Conservation (phyloP, 768 basidiomycete species). For the Kockovaella imperatae region DNA sequence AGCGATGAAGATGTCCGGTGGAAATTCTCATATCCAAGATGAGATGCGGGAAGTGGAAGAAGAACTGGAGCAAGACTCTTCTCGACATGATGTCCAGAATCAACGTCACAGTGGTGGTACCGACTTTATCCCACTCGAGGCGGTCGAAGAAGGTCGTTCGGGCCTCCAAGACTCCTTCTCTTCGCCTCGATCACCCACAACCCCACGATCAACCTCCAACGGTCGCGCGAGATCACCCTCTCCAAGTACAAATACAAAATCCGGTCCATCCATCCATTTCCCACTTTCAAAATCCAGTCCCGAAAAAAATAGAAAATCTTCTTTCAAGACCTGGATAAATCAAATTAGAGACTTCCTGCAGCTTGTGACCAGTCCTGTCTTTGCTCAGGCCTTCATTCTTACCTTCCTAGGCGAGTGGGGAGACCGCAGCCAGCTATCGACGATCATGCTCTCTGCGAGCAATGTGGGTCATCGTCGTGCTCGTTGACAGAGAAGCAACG, state of each 20-base stretch:
- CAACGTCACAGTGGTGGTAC: slow-evolving; percentile 12
- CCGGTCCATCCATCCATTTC: slow-evolving; percentile 14
- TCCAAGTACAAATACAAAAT: not conserved
- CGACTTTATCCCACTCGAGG: slow-evolving; percentile 69
- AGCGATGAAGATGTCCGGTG: slow-evolving; percentile 67
- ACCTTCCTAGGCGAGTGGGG: slow-evolving; percentile 99
- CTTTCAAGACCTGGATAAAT: too few species aligned
- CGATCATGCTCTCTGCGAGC: slow-evolving; percentile 88
- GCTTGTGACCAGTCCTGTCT: slow-evolving; percentile 79
- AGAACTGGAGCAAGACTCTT: slow-evolving; percentile 76
- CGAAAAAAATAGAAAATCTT: slow-evolving; percentile 73
- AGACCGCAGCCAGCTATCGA: slow-evolving; percentile 92
- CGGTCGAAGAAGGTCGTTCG: slow-evolving; percentile 60
- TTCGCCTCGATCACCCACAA: not conserved
- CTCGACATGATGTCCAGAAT: slow-evolving; percentile 45
- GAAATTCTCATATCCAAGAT: slow-evolving; percentile 74
- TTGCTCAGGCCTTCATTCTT: slow-evolving; percentile 87
- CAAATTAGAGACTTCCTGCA: too few species aligned
- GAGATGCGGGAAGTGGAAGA: slow-evolving; percentile 95
- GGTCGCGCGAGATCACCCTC: not conserved
- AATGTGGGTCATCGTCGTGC: slow-evolving; percentile 57
- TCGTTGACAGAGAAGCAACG: not conserved
- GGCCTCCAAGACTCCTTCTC: slow-evolving; percentile 2
- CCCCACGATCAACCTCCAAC: not conserved
- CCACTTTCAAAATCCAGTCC: slow-evolving; percentile 16